phyloP scores from a whole-genome alignment of 2,329 filamentous ascomycete species.

The Orbilia ellipsospora region DNA sequence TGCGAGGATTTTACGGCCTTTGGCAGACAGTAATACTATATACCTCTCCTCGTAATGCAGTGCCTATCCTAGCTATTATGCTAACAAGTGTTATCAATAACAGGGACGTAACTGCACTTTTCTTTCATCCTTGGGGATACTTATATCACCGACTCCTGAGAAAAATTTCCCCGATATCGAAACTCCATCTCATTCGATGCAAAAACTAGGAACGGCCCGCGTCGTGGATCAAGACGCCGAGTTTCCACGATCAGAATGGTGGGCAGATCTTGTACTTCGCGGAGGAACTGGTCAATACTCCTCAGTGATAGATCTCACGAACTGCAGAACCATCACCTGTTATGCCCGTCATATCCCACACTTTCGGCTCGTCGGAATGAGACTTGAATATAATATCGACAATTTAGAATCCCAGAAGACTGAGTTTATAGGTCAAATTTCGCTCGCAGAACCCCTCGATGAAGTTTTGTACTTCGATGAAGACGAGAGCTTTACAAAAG shows the following conservation, averaged over 20 bases:
- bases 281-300: constrained; percentile 1
- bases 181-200: not conserved
- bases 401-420: not conserved
- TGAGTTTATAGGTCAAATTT: constrained; percentile 5
- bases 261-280: not conserved
- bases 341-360: constrained; percentile 5
- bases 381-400: not conserved
- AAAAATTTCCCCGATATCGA: not conserved
- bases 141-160: not conserved
- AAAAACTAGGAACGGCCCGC: not conserved
- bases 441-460: constrained; percentile 2
- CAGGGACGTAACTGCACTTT: not conserved
- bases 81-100: not conserved
- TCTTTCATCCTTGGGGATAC: not conserved
- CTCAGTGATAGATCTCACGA: constrained; percentile 5
- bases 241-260: not conserved
- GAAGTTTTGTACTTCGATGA: not conserved
- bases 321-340: not conserved
- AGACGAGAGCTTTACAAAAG: not conserved
- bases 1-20: not conserved
- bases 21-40: constrained; percentile 1
- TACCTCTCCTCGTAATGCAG: not conserved
- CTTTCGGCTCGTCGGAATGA: constrained; percentile 7
- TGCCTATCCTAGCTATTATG: not conserved
- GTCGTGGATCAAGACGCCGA: not conserved